Evolutionary conservation across 768 basidiomycete genomes (phyloP), one percentile per base, ranked within the genome.

Genomic region (Boletus speciosus): DNA sequence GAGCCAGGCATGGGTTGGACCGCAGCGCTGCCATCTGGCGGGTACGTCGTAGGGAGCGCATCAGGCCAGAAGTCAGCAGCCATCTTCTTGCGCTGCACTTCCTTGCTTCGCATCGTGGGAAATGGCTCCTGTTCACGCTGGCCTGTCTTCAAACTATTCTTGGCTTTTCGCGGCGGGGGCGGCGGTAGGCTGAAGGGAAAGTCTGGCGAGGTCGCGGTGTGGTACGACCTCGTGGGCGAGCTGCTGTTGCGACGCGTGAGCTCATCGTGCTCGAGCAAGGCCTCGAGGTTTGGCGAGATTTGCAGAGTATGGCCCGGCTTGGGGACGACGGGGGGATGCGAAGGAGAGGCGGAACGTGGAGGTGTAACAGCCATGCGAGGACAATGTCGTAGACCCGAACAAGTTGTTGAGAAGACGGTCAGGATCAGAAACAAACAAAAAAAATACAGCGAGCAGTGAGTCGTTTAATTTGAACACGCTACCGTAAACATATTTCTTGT

Each of bases 241-340:
- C 48, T 37, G 63, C 63, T 50, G 14, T 44, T 68, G 40, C 65
- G 63, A 21, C 80, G 75, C n/a, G 70, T 70, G 47, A 73, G 74
- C 47, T 82, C 79, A 47, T 83, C 83, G 55, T 83, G 78, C 61
- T 82, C 77, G 48, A 85, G 71, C 8, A 85, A 60, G 25, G 82
- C 83, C 56, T 84, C 79, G 43, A 84, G 76, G 59, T 85, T 76
- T 0, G 83, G 78, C 2, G 81, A 84, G 48, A 84, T 85, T 11
- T 75, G 69, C 43, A 84, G 65, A 1, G 75, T 68, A 10, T 62
- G 37, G 11, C n/a, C 27, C 0, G 58, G 11, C 25, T 54, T 50
- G 1, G 62, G 52, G 0, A 34, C 31, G 38, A 47, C 51, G 19
- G 36, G 43, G 1, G 52, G 34, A 27, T 41, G 35, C 0, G 43